These are phyloP conservation scores for Mrakiaceae sp. DNA, from an alignment of 1,284 basidiomycete genomes.

Conservation along the genomic window DNA sequence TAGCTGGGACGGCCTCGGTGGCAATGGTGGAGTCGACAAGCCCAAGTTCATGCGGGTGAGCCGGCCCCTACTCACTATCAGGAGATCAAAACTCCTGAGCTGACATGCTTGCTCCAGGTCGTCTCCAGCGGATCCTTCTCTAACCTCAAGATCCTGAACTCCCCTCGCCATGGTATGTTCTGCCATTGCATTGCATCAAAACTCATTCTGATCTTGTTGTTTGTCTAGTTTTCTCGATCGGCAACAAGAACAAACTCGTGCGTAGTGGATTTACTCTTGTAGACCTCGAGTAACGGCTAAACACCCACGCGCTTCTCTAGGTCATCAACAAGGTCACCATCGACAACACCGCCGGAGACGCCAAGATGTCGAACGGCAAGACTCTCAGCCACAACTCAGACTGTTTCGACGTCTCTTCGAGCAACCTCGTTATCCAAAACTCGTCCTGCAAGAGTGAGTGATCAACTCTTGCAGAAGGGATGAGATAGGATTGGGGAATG, in stretches of 20 bases:
- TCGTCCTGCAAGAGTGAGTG: background rate
- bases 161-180: background rate
- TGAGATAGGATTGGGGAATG: no score
- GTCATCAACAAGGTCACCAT: slow-evolving; percentile 10
- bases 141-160: slow-evolving; percentile 13
- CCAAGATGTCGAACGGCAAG: background rate
- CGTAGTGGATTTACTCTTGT: background rate
- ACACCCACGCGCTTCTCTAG: background rate
- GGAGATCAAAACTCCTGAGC: no score
- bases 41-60: background rate
- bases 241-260: background rate
- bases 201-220: background rate
- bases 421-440: slow-evolving; percentile 14
- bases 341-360: slow-evolving; percentile 9
- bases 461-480: no score
- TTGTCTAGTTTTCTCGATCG: background rate
- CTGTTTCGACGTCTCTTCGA: slow-evolving; percentile 8
- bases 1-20: background rate
- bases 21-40: slow-evolving; percentile 16
- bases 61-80: no score
- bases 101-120: slow-evolving; percentile 2
- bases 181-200: background rate
- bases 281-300: background rate
- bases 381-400: slow-evolving; percentile 17
- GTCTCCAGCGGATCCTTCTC: slow-evolving; percentile 16